Base-by-base conservation (phyloP, 257 asterid genomes). In the Salvia splendens region DNA sequence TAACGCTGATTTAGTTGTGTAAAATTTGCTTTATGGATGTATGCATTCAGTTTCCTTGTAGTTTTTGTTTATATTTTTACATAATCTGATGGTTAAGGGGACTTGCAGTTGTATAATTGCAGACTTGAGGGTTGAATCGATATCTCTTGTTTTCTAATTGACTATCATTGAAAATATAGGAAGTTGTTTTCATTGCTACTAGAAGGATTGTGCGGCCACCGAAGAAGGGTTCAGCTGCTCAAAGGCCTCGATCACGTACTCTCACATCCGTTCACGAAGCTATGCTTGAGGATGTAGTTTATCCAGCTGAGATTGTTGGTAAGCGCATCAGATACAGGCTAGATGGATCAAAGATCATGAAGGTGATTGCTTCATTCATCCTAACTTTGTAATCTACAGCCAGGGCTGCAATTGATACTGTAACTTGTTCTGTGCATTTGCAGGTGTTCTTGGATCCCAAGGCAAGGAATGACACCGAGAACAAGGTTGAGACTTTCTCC, bases 261-360 rank as follows among this genome's bases (percentile, higher is more conserved):
- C 91, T 87, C 42, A 87, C 95, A 9, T 68, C 91, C 54, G 95
- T 87, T 36, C 95, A 87, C n/a, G 95, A 87, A 20, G 95, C 95
- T 48, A 73, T 87, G 69, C 89, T 87, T 5, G 91, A 82, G 87
- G 95, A 84, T 17, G 68, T 87, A 36, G 95, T 87, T 40, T 83
- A 80, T 65, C 95, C 95, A 1, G 91, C 95, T 5, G 95, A 84
- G 71, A 82, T 86, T 70, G 86, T 86, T 15, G 94, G 94, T 0
- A 86, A 86, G 42, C 86, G 94, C 3, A 49, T 71, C 24, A 72
- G 94, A 79, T 86, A 76, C 82, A 81, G 86, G 32, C 75, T 86
- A 16, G 94, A 86, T 68, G 94, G 94, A 16, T 80, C 94, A 11
- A 86, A 86, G 78, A 82, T 86, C 20, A 84, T 84, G 90, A 86